Conservation (phyloP, 2,329 filamentous ascomycete genomes). For the Beauveria pseudobassiana region DNA sequence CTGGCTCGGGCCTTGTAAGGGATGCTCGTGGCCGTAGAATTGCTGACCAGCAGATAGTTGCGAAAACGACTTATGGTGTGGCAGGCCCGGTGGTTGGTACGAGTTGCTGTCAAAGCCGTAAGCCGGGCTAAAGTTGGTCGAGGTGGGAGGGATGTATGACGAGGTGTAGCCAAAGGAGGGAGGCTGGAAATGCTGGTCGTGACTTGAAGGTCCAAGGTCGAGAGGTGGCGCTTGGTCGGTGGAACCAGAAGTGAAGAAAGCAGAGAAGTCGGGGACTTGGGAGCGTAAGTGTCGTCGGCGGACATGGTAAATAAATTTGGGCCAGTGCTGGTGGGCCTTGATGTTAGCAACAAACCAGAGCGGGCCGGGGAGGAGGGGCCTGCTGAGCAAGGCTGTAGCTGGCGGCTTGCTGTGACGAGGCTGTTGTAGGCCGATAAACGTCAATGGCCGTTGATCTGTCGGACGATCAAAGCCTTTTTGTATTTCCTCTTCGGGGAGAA, state of each 20-base stretch:
- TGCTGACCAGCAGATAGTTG: constrained; percentile 1
- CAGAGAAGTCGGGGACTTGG: constrained; percentile 52
- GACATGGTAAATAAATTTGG: constrained; percentile 30
- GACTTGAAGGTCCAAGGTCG: constrained; percentile 13
- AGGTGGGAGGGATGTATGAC: constrained; percentile 6
- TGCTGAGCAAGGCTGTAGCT: not conserved
- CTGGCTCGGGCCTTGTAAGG: constrained; percentile 2
- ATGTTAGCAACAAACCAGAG: not conserved
- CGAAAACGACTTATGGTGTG: constrained; percentile 8
- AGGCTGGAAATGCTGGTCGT: constrained; percentile 23
- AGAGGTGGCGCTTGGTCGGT: constrained; percentile 27
- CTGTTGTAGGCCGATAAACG: not conserved
- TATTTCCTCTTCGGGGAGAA: not conserved
- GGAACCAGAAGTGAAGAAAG: constrained; percentile 39
- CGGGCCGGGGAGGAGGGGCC: not conserved
- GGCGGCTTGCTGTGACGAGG: not conserved
- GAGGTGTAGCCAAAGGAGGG: constrained; percentile 1
- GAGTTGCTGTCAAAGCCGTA: not conserved
- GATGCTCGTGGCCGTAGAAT: not conserved
- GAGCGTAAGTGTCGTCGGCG: constrained; percentile 46
- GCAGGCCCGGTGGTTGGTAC: constrained; percentile 14
- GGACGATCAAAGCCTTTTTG: not conserved
- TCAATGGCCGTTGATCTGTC: not conserved
- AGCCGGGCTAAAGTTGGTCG: not conserved
- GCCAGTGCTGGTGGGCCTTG: constrained; percentile 1